Conservation (phyloP, 192 early-diverging fungal species). For the Powellomyces hirtus region DNA sequence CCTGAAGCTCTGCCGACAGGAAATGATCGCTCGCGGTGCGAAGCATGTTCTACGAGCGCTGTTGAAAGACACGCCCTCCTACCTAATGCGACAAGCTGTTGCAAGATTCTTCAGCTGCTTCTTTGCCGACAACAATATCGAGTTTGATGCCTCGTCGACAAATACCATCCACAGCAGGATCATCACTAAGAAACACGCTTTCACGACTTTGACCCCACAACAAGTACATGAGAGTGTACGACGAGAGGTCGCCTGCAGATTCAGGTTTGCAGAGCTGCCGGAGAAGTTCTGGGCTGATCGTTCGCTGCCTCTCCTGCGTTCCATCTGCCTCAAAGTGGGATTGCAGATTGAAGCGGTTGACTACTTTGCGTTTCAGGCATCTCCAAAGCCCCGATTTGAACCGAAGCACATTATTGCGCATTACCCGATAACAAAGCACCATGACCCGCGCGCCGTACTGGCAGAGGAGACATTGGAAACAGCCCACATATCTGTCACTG, state of each 20-base stretch:
- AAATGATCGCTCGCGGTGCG: slow-evolving; percentile 83
- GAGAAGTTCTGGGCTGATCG: slow-evolving; percentile 42
- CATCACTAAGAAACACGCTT: slow-evolving; percentile 20
- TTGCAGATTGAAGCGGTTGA: slow-evolving; percentile 79
- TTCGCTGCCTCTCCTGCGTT: slow-evolving; percentile 66
- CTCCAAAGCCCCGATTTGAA: slow-evolving; percentile 59
- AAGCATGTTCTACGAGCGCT: slow-evolving; percentile 81
- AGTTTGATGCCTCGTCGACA: not conserved
- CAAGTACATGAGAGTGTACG: slow-evolving; percentile 58
- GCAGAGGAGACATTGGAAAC: slow-evolving; percentile 91
- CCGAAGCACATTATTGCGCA: slow-evolving; percentile 70
- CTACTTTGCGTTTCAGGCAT: slow-evolving; percentile 73
- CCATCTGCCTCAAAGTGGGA: slow-evolving; percentile 79
- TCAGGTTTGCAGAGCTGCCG: slow-evolving; percentile 65
- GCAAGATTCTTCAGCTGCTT: slow-evolving; percentile 84
- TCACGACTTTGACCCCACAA: slow-evolving; percentile 62
- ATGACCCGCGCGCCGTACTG: slow-evolving; percentile 59
- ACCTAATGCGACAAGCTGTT: slow-evolving; percentile 61
- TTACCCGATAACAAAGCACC: slow-evolving; percentile 72
- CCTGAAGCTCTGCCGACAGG: slow-evolving; percentile 62
- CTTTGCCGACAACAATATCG: slow-evolving; percentile 50
- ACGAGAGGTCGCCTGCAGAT: slow-evolving; percentile 66
- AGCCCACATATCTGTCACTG: slow-evolving; percentile 71
- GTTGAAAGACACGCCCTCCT: slow-evolving; percentile 56
- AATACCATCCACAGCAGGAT: not conserved